Evolutionary conservation across 352 stramenopile genomes (phyloP).

Genomic region (Nothophytophthora sp.): DNA sequence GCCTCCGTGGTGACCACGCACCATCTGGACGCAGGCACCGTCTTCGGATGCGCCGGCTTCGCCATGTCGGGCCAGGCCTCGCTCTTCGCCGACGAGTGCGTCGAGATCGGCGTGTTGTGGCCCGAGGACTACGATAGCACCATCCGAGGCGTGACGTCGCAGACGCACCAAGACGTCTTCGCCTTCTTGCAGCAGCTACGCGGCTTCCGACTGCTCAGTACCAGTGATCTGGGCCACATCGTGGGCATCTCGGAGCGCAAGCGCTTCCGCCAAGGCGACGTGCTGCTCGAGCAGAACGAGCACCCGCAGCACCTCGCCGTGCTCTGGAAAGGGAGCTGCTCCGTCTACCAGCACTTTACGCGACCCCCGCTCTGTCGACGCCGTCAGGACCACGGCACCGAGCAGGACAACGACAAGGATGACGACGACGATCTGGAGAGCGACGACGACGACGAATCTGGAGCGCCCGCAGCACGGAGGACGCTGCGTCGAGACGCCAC

Average conservation of each 20-base stretch:
- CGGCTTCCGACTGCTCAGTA: slow-evolving; percentile 58
- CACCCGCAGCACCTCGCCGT: slow-evolving; percentile 51
- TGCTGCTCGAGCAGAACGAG: slow-evolving; percentile 66
- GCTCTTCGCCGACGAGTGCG: slow-evolving; percentile 66
- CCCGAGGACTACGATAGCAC: slow-evolving; percentile 54
- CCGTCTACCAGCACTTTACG: slow-evolving; percentile 68
- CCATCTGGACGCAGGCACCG: slow-evolving; percentile 51
- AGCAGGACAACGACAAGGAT: slow-evolving; percentile 19
- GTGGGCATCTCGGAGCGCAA: slow-evolving; percentile 75
- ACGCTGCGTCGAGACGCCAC: neutral
- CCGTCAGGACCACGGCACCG: slow-evolving; percentile 13
- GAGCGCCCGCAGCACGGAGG: no score
- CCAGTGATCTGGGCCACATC: slow-evolving; percentile 65
- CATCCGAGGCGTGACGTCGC: slow-evolving; percentile 55
- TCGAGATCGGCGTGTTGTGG: slow-evolving; percentile 69
- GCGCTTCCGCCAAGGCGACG: slow-evolving; percentile 65
- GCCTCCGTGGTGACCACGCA: slow-evolving; percentile 64
- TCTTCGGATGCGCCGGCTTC: slow-evolving; percentile 66
- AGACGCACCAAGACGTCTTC: slow-evolving; percentile 68
- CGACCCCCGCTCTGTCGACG: slow-evolving; percentile 36
- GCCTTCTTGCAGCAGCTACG: slow-evolving; percentile 69
- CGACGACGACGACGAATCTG: slow-evolving; percentile 8
- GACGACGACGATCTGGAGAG: slow-evolving; percentile 11
- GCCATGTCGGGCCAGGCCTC: slow-evolving; percentile 42
- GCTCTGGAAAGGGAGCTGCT: slow-evolving; percentile 65